Percentiles rank a stretch among this genome's conserved stretches.
Conservation (phyloP, 495 filamentous ascomycete species). For the Geopyxis carbonaria region DNA sequence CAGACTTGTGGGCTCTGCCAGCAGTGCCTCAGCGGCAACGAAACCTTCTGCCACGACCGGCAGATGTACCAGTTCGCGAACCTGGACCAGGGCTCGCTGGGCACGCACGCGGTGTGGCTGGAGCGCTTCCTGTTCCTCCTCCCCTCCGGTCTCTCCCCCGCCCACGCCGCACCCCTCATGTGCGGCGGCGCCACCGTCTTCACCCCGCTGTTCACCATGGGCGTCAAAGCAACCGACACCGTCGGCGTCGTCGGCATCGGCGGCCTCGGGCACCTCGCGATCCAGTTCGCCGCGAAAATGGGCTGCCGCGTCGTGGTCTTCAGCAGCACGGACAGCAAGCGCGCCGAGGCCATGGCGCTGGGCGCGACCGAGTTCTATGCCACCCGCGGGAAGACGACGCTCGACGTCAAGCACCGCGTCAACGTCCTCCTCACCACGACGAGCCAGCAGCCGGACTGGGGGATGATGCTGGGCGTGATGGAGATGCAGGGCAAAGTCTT, state of each 20-base stretch:
- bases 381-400: slow-evolving; percentile 28
- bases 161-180: slow-evolving; percentile 56
- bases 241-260: slow-evolving; percentile 56
- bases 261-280: slow-evolving; percentile 51
- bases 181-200: slow-evolving; percentile 64
- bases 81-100: slow-evolving; percentile 47
- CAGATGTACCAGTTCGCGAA: slow-evolving; percentile 35
- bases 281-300: slow-evolving; percentile 45
- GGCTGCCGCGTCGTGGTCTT: slow-evolving; percentile 53
- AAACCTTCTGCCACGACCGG: slow-evolving; percentile 53
- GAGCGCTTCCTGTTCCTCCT: slow-evolving; percentile 65
- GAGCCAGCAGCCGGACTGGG: slow-evolving; percentile 30
- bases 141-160: slow-evolving; percentile 45
- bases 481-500: slow-evolving; percentile 34
- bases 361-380: slow-evolving; percentile 42
- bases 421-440: slow-evolving; percentile 36
- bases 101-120: slow-evolving; percentile 55
- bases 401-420: slow-evolving; percentile 26
- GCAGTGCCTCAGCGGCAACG: slow-evolving; percentile 52
- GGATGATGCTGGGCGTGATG: slow-evolving; percentile 28
- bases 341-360: slow-evolving; percentile 41
- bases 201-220: slow-evolving; percentile 46
- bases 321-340: slow-evolving; percentile 43
- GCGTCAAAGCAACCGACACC: slow-evolving; percentile 47
- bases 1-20: slow-evolving; percentile 37